Evolutionary conservation across 805 yeast species (phyloP), one percentile per base, ranked within the genome.

Genomic region (Candida odintsovae): DNA sequence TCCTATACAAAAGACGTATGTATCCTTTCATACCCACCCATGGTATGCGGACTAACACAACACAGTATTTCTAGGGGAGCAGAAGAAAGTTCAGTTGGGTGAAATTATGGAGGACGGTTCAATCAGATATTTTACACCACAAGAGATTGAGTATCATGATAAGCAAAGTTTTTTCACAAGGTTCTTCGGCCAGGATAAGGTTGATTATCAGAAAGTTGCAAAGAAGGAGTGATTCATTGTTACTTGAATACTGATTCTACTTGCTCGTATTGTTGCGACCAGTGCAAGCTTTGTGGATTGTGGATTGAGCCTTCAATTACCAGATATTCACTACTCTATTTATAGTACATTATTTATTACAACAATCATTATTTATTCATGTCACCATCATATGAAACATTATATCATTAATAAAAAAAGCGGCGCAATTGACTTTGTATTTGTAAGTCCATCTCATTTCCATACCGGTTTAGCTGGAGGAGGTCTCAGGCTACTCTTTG

Each of bases 61-160:
- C 22, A 15, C 39, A 54, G 60, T 56, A 42, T 37, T 47, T 1
- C 43, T 50, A 1, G 62, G 58, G 8, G 54, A 57, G 33, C 49
- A 50, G 44, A 57, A 56, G 38, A 51, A 47, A 33, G 59, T 57
- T 3, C 62, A 53, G 31, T 43, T 48, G 3, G 62, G 60, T 16
- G 62, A 57, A 39, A 42, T 55, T n/a, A 49, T 57, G 57, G 38
- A 35, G 13, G 62, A 57, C 41, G 62, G 62, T 8, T 49, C 50
- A 15, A 50, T 57, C 8, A 50, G 62, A 33, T 44, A 48, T 12
- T 57, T 55, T 40, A 42, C 53, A 1, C 41, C 49, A 18, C 48
- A 53, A 16, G 62, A 57, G 42, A 52, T 56, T 20, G 55, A 50
- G 41, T 45, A 51, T 33, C 52, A 40, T 21, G 62, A 57, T 37